Evolutionary conservation across 225 moss, liverwort and hornwort genomes (phyloP), one percentile per base, ranked within the genome.

Genomic region (Rhytidiadelphus loreus): DNA sequence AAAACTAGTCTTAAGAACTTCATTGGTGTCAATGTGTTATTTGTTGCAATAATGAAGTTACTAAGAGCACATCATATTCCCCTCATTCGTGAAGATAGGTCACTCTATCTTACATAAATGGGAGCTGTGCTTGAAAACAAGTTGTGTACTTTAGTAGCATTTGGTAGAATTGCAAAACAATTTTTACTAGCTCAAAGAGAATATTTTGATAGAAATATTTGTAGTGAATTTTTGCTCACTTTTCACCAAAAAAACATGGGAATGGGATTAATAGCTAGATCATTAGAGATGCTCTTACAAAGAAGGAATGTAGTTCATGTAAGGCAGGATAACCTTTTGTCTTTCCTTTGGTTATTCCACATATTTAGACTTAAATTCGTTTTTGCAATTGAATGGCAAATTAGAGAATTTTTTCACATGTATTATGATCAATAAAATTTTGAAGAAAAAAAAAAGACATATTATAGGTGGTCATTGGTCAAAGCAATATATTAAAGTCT

Each of bases 161-260:
- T 74, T 74, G 20, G 20, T 74, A 37, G 37, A 30, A 10, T 15
- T 55, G 55, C 16, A 55, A 55, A 15, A 77, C 1, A 55, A 16
- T 24, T 55, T 35, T 52, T 24, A 15, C 1, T 37, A 0, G 0
- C 6, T 23, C 4, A 15, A 53, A 53, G 53, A 37, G 6, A 37
- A 5, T 35, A 15, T 77, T 24, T 24, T 3, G 37, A 16, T 24
- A 23, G 77, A 4, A 37, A 23, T 0, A 9, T n/a, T n/a, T n/a
- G n/a, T n/a, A n/a, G n/a, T 15, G 4, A 2, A 37, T 9, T 37
- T 24, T 37, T 53, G 2, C 1, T 77, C 35, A 35, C 8, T 53
- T 22, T 35, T 8, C 9, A 18, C 3, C 8, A 0, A 14, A 53
- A 35, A 53, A 52, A 5, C 0, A 43, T 0, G 0, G 1, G 2